A percentile compares a stretch with the other conserved stretches of the same genome.
Conservation (phyloP, 2,329 filamentous ascomycete genomes). For the Beauveria pseudobassiana region DNA sequence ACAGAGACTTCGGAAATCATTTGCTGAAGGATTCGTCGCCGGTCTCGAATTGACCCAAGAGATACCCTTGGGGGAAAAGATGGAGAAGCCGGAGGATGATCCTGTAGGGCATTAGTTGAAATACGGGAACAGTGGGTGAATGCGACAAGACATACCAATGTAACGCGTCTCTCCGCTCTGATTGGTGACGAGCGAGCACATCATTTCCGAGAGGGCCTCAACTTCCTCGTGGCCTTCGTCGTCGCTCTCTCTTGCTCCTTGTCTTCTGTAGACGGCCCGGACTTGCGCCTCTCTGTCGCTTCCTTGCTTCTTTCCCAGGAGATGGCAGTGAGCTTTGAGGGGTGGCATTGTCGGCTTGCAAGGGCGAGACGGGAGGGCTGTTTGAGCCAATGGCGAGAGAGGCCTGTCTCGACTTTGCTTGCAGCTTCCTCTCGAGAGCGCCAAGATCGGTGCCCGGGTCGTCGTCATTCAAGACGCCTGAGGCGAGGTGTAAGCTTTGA, state of each 20-base stretch:
- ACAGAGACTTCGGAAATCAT: conserved; percentile 92
- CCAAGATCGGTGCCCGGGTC: conserved; percentile 83
- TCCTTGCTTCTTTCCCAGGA: conserved; percentile 30
- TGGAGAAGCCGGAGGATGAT: conserved; percentile 95
- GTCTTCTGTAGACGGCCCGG: conserved; percentile 17
- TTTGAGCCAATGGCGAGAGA: conserved; percentile 38
- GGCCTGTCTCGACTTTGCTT: conserved; percentile 48
- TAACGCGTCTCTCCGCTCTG: conserved; percentile 92
- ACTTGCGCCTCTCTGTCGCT: conserved; percentile 23
- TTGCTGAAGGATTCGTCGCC: conserved; percentile 91
- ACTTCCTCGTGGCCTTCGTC: conserved; percentile 47
- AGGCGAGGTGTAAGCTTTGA: neutral
- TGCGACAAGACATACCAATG: conserved; percentile 56
- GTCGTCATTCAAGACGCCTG: conserved; percentile 73
- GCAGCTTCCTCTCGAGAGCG: conserved; percentile 71
- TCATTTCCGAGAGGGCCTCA: conserved; percentile 90
- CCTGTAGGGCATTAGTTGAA: conserved; percentile 42
- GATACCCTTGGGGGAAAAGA: conserved; percentile 96
- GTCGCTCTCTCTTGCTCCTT: conserved; percentile 18
- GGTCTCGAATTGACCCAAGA: conserved; percentile 98
- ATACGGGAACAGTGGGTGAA: neutral
- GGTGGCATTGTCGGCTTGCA: conserved; percentile 36
- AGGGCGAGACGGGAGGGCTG: conserved; percentile 42
- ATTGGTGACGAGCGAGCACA: conserved; percentile 96
- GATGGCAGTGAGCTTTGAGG: conserved; percentile 50